Conservation (phyloP, 2,329 filamentous ascomycete genomes). For the Aspergillus sp. region DNA sequence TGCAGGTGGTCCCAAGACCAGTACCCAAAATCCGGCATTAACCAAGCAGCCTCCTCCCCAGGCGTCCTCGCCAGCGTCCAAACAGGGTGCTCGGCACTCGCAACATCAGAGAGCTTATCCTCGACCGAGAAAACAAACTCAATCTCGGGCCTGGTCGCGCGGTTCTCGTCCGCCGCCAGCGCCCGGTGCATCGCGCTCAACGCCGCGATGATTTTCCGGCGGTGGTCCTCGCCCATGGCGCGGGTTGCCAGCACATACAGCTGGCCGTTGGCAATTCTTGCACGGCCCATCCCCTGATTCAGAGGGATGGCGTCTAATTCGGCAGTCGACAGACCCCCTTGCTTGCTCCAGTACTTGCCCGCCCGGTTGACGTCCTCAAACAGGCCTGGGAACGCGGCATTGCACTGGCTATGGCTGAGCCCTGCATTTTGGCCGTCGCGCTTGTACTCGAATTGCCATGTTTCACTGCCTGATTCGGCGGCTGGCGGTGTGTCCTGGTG, state of each 20-base stretch:
- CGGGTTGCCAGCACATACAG: conserved; percentile 32
- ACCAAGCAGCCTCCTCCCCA: conserved; percentile 46
- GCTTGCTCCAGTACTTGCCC: conserved; percentile 27
- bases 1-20: conserved; percentile 48
- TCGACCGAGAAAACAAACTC: conserved; percentile 49
- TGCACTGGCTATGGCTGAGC: conserved; percentile 30
- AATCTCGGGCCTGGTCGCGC: conserved; percentile 39
- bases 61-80: conserved; percentile 45
- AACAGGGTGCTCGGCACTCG: conserved; percentile 32
- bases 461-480: not conserved
- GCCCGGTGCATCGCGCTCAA: conserved; percentile 52
- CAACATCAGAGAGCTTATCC: conserved; percentile 45
- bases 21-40: conserved; percentile 55
- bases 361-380: conserved; percentile 38
- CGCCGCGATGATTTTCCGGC: conserved; percentile 41
- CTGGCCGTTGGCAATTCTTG: conserved; percentile 33
- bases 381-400: conserved; percentile 34
- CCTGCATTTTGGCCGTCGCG: conserved; percentile 34
- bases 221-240: conserved; percentile 36
- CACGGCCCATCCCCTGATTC: conserved; percentile 34
- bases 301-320: conserved; percentile 31
- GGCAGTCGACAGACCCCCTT: conserved; percentile 24
- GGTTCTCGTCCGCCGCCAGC: conserved; percentile 40
- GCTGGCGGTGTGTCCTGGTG: conserved; percentile 3
- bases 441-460: conserved; percentile 32